Conservation (phyloP, 441 rosid genomes). For the Populus hybrid region DNA sequence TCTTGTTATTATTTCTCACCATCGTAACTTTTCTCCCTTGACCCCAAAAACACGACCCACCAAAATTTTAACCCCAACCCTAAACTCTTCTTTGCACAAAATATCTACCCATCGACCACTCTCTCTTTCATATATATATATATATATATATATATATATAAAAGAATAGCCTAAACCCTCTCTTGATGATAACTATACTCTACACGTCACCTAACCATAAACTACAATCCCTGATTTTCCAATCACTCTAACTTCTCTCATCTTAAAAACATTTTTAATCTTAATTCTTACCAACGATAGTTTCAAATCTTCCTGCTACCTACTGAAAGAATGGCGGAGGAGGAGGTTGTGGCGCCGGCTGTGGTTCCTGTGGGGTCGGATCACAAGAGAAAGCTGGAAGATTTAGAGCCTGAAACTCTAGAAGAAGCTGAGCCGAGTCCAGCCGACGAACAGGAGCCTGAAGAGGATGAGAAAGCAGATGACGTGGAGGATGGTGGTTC, state of each 20-base stretch:
- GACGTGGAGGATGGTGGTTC: slow-evolving; percentile 27
- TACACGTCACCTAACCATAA: too few relatives aligned
- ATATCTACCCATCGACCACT: not conserved
- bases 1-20: too few relatives aligned
- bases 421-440: slow-evolving; percentile 8
- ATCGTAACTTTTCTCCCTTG: too few relatives aligned
- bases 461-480: slow-evolving; percentile 22
- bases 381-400: slow-evolving; percentile 76
- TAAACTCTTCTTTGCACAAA: not conserved
- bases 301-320: not conserved
- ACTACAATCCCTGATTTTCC: not conserved
- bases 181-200: not conserved
- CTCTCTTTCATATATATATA: not conserved
- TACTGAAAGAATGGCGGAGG: slow-evolving; percentile 38
- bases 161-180: not conserved
- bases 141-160: not conserved
- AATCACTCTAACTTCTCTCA: not conserved
- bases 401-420: slow-evolving; percentile 39
- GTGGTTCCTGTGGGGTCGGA: slow-evolving; percentile 39
- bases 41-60: not conserved
- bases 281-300: not conserved
- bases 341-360: slow-evolving; percentile 44
- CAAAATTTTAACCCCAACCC: not conserved
- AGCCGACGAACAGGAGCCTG: slow-evolving; percentile 4
- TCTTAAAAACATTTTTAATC: not conserved